Evolutionary conservation across 23 red algal species (phyloP).

Genomic region (Gracilaria vermiculophylla): DNA sequence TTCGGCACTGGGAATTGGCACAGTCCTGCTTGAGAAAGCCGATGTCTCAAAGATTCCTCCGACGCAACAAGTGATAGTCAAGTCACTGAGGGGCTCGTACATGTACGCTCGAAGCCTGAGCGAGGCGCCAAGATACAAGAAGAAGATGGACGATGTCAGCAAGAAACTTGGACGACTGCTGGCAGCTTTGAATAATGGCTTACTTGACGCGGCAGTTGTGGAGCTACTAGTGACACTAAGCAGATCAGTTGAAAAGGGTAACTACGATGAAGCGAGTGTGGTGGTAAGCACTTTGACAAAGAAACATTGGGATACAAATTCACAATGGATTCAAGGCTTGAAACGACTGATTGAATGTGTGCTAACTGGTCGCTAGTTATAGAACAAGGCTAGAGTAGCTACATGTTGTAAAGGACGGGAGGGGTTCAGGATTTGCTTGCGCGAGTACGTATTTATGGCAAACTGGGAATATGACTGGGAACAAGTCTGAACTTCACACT

Average conservation of each 20-base stretch:
- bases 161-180: constrained; percentile 81
- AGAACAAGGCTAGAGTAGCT: background rate
- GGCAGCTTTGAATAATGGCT: constrained; percentile 54
- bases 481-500: constrained; percentile 43
- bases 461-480: background rate
- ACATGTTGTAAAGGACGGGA: background rate
- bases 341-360: constrained; percentile 69
- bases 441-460: background rate
- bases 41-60: constrained; percentile 77
- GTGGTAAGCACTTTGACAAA: constrained; percentile 62
- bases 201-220: constrained; percentile 56
- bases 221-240: constrained; percentile 57
- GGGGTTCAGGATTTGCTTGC: background rate
- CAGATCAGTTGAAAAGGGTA: constrained; percentile 61
- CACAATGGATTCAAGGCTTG: constrained; percentile 76
- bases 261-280: constrained; percentile 58
- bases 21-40: constrained; percentile 65
- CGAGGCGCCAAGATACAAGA: constrained; percentile 47
- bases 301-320: constrained; percentile 70
- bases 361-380: constrained; percentile 60
- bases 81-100: constrained; percentile 64
- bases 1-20: constrained; percentile 45
- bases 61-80: constrained; percentile 65
- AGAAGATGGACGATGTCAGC: constrained; percentile 95
- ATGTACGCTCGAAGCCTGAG: constrained; percentile 60